Conservation (phyloP, 2,329 filamentous ascomycete genomes). For the Chaetomium olivaceum region DNA sequence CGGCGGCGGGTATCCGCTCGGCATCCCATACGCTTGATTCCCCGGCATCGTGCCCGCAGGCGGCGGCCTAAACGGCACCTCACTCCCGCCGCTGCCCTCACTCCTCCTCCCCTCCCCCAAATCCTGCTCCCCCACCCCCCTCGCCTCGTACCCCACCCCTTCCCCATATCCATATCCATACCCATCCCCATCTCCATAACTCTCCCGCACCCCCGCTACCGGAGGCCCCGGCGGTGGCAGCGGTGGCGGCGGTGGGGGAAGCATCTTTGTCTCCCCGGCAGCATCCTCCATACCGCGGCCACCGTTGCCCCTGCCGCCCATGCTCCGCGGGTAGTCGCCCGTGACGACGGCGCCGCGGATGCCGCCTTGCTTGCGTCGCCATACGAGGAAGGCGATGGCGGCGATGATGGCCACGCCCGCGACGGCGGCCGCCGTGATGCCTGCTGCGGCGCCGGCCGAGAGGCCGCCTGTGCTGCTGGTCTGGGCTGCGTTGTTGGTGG, state of each 20-base stretch:
- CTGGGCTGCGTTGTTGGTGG: neutral
- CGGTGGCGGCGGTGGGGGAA: neutral
- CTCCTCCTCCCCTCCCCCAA: neutral
- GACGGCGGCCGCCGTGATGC: constrained; percentile 27
- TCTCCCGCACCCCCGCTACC: neutral
- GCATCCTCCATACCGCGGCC: neutral
- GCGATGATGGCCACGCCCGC: constrained; percentile 11
- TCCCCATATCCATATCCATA: neutral
- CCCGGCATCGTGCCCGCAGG: constrained; percentile 14
- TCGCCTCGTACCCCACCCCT: neutral
- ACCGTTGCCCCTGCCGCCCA: neutral
- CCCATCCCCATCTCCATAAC: neutral
- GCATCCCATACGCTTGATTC: neutral
- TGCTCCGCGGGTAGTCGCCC: constrained; percentile 23
- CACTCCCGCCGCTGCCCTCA: neutral
- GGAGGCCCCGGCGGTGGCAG: neutral
- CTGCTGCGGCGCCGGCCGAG: constrained; percentile 28
- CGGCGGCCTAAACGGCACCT: constrained; percentile 4
- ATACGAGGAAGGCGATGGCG: constrained; percentile 23
- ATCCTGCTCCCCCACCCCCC: neutral
- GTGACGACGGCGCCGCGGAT: constrained; percentile 29
- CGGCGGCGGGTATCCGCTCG: neutral
- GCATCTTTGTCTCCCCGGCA: neutral
- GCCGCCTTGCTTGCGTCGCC: constrained; percentile 24
- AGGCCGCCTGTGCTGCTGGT: constrained; percentile 7